These are phyloP conservation scores for Acorus gramineus DNA, from an alignment of 106 monocot genomes.

Conservation along the genomic window DNA sequence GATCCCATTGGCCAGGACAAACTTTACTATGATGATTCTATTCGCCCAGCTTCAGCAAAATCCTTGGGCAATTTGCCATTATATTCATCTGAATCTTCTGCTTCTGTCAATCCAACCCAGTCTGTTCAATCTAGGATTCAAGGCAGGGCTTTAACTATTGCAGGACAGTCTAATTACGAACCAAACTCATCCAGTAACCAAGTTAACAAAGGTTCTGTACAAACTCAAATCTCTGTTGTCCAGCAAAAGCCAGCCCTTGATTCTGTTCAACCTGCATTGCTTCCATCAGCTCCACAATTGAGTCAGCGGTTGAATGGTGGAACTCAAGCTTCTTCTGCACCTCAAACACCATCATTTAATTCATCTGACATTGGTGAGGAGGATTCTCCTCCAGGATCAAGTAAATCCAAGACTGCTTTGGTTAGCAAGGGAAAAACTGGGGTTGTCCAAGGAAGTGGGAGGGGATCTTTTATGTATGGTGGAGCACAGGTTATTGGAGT, in stretches of 20 bases:
- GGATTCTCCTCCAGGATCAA: constrained; percentile 48
- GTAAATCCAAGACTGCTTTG: constrained; percentile 32
- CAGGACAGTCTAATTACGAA: constrained; percentile 10
- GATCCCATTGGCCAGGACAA: constrained; percentile 34
- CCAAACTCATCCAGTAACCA: neutral
- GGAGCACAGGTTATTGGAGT: constrained; percentile 76
- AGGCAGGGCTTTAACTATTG: constrained; percentile 8
- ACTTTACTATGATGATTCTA: constrained; percentile 21
- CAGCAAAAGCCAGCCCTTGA: constrained; percentile 9
- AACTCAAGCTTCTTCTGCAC: constrained; percentile 1
- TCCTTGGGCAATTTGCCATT: constrained; percentile 7
- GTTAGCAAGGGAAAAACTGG: constrained; percentile 38
- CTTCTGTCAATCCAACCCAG: constrained; percentile 2
- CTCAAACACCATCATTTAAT: constrained; percentile 24
- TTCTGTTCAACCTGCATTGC: constrained; percentile 6
- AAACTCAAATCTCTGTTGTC: constrained; percentile 3
- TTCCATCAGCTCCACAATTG: neutral
- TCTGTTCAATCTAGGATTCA: constrained; percentile 12
- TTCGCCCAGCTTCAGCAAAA: constrained; percentile 31
- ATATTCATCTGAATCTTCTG: constrained; percentile 24
- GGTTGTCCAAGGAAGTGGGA: constrained; percentile 31
- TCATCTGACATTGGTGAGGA: constrained; percentile 41
- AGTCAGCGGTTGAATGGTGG: constrained; percentile 4
- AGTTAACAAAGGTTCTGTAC: neutral
- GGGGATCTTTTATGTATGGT: constrained; percentile 43